These are phyloP conservation scores for Paraphoma chrysanthemicola DNA, from an alignment of 2,329 filamentous ascomycete genomes.

Conservation along the genomic window DNA sequence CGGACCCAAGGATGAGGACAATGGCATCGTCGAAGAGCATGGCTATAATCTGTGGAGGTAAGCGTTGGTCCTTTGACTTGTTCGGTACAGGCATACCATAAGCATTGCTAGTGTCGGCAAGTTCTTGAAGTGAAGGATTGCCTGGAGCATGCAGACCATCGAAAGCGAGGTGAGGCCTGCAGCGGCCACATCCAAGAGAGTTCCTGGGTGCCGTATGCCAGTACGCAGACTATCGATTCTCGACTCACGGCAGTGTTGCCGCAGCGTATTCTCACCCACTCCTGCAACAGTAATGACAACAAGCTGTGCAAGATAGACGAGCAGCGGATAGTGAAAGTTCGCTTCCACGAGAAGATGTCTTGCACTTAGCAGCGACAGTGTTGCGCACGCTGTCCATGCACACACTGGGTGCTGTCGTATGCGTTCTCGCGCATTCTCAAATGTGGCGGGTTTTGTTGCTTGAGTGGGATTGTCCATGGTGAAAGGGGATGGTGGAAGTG, in stretches of 20 bases:
- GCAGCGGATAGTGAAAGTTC: conserved; percentile 32
- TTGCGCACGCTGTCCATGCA: conserved; percentile 24
- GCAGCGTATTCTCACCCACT: conserved; percentile 2
- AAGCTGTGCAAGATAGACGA: conserved; percentile 21
- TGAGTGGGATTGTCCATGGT: neutral
- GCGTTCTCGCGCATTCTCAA: neutral
- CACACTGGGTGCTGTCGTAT: neutral
- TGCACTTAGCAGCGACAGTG: conserved; percentile 25
- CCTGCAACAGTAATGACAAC: conserved; percentile 8
- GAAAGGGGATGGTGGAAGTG: no score
- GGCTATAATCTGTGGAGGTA: conserved; percentile 16
- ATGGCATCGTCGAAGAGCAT: conserved; percentile 23
- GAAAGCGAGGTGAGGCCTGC: conserved; percentile 24
- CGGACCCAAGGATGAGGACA: conserved; percentile 9
- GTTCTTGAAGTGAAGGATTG: conserved; percentile 40
- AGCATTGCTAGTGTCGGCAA: conserved; percentile 39
- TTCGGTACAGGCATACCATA: conserved; percentile 22
- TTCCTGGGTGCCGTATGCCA: conserved; percentile 1
- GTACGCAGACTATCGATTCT: neutral
- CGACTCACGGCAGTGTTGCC: neutral
- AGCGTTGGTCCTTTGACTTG: neutral
- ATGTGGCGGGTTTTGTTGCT: neutral
- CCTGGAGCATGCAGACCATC: conserved; percentile 32
- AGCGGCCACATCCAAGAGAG: conserved; percentile 4
- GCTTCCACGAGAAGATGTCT: conserved; percentile 29